These are phyloP conservation scores for Pneumocystis wakefieldiae DNA, from an alignment of 1,139 yeast species.

Conservation along the genomic window DNA sequence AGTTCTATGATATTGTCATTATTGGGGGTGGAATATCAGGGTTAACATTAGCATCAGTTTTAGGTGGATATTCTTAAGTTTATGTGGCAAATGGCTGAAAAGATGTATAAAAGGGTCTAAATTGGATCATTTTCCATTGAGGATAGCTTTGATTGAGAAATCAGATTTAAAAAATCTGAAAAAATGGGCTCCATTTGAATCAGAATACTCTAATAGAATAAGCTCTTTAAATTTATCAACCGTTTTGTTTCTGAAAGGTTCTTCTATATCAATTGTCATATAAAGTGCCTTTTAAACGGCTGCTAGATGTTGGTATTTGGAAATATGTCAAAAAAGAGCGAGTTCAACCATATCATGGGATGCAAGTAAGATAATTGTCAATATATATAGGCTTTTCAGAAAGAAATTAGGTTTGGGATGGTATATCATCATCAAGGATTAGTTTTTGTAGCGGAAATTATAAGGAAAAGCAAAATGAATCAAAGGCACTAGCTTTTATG, in stretches of 20 bases:
- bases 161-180: conserved; percentile 41
- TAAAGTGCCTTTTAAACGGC: neutral
- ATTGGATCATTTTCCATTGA: conserved; percentile 42
- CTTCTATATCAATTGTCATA: neutral
- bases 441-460: conserved; percentile 35
- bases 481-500: conserved; percentile 54
- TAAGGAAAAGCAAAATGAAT: conserved; percentile 12
- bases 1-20: conserved; percentile 50
- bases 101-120: conserved; percentile 31
- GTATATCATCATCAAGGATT: conserved; percentile 51
- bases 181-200: conserved; percentile 40
- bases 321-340: conserved; percentile 51
- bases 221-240: conserved; percentile 62
- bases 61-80: conserved; percentile 21
- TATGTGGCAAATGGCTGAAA: neutral
- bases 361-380: conserved; percentile 30
- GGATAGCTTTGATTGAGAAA: conserved; percentile 62
- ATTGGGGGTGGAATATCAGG: conserved; percentile 99
- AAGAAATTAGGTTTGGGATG: conserved; percentile 46
- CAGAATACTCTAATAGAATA: conserved; percentile 59
- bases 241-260: neutral
- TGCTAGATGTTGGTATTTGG: conserved; percentile 54
- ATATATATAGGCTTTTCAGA: neutral
- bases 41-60: conserved; percentile 63
- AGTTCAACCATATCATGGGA: conserved; percentile 62